Evolutionary conservation across 2,329 filamentous ascomycete species (phyloP), one percentile per base, ranked within the genome.

Genomic region (Taxawa tesnikishii): DNA sequence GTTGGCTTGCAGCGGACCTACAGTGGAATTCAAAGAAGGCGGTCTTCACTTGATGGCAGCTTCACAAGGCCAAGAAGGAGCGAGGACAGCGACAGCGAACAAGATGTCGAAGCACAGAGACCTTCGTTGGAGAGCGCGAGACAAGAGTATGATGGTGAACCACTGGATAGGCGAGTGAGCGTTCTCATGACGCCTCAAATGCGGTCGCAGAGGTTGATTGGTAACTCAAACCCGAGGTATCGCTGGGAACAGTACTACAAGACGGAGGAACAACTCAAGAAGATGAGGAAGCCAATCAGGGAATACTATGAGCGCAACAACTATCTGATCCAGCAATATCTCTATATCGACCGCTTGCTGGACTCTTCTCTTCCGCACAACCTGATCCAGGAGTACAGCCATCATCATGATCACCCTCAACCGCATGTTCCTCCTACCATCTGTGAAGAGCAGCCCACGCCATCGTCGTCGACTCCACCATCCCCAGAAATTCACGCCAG

Each of bases 351-450:
- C 58, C 74, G 79, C 32, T 65, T 96, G 35, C 69, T 96, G 39
- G 85, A 94, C 58, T 94, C 84, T 6, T 87, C 83, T 17, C 72
- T 94, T n/a, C 87, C 87, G 2, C 87, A 93, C 50, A 79, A 88
- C 46, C 65, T 96, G 27, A 75, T 96, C 36, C 87, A 92, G 50
- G 87, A 94, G 56, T 94, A 94, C 55, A 77, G 77, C 41, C 64
- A 79, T 41, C 9, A 15, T 11, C 34, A 31, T 24, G 32, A 25
- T 13, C n/a, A n/a, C n/a, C n/a, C n/a, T n/a, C n/a, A n/a, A n/a
- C 40, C 49, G 5, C 70, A 75, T 43, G 69, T 84, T 5, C 81
- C 83, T 2, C 65, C 72, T 18, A 85, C 82, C 8, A 90, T 90
- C 43, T 59, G 66, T n/a, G 83, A 90, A 50, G 79, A 85, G 49